Conservation (phyloP, 164 flowering plant species). For the Chimonanthus praecox region DNA sequence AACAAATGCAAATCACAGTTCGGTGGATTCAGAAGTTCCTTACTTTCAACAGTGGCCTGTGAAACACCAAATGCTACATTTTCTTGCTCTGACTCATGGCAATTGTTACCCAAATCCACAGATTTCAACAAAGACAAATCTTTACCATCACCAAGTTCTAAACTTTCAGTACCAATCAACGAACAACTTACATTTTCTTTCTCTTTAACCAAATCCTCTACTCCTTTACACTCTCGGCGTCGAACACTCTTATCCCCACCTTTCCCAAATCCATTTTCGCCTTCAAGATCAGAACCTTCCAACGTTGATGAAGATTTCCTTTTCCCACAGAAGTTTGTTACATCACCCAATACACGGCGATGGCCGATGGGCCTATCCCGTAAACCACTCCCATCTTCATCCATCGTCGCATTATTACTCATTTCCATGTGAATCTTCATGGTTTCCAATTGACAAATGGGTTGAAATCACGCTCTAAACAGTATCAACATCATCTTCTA, state of each 20-base stretch:
- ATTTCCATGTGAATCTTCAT: not conserved
- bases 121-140: slow-evolving; percentile 7
- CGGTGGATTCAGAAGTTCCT: slow-evolving; percentile 5
- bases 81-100: not conserved
- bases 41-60: slow-evolving; percentile 9
- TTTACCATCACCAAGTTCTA: not conserved
- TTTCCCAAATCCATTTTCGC: slow-evolving; percentile 17
- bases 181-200: not conserved
- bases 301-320: slow-evolving; percentile 28
- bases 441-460: not conserved
- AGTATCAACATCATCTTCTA: not conserved
- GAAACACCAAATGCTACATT: slow-evolving; percentile 8
- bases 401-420: not conserved
- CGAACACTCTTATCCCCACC: slow-evolving; percentile 9
- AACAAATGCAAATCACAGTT: slow-evolving; percentile 7
- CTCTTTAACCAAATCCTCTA: slow-evolving; percentile 25
- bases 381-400: slow-evolving; percentile 11
- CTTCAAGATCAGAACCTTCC: slow-evolving; percentile 7
- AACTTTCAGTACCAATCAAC: slow-evolving; percentile 6
- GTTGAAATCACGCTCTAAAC: not conserved
- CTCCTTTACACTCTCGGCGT: slow-evolving; percentile 23
- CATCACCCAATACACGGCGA: slow-evolving; percentile 45
- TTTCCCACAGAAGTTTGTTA: slow-evolving; percentile 50
- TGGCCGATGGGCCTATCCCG: slow-evolving; percentile 12
- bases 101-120: not conserved